Conservation (phyloP, 2,329 filamentous ascomycete species). For the Scolecobasidium constrictum region DNA sequence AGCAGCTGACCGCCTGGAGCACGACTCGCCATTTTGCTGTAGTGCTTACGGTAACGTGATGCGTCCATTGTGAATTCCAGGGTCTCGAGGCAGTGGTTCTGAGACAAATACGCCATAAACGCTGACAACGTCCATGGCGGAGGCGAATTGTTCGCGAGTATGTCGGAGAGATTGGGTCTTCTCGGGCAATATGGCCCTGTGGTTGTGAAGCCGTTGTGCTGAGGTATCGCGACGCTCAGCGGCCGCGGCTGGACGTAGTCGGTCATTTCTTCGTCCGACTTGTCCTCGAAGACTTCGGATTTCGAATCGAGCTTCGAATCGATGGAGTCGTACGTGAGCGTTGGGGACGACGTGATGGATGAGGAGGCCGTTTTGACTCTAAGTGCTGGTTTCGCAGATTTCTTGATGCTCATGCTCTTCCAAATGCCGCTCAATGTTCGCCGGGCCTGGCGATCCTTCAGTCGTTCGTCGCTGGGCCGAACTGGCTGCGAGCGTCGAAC, state of each 20-base stretch:
- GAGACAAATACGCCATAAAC: constrained; percentile 93
- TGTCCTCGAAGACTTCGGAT: constrained; percentile 36
- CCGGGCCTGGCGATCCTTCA: constrained; percentile 6
- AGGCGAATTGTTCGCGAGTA: constrained; percentile 74
- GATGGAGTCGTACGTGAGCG: constrained; percentile 1
- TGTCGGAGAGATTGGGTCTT: constrained; percentile 71
- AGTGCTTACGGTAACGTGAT: constrained; percentile 66
- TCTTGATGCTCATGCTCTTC: constrained; percentile 11
- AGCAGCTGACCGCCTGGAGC: constrained; percentile 34
- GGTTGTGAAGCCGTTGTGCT: constrained; percentile 18
- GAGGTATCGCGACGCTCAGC: constrained; percentile 39
- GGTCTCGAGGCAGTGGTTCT: constrained; percentile 94
- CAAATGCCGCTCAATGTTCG: constrained; percentile 8
- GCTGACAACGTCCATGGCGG: constrained; percentile 84
- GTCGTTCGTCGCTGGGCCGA: constrained; percentile 5
- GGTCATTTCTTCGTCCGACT: constrained; percentile 36
- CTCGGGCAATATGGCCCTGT: constrained; percentile 43
- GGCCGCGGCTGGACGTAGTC: constrained; percentile 30
- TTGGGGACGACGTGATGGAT: neutral
- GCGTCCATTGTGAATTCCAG: constrained; percentile 95
- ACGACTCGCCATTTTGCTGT: constrained; percentile 46
- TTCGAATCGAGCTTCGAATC: constrained; percentile 7
- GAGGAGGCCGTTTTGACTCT: constrained; percentile 5
- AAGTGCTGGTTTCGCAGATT: constrained; percentile 5
- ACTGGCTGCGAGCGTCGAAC: constrained; percentile 9